These are phyloP conservation scores for Arxiozyma slooffiae DNA, from an alignment of 1,139 yeast species.

Conservation along the genomic window DNA sequence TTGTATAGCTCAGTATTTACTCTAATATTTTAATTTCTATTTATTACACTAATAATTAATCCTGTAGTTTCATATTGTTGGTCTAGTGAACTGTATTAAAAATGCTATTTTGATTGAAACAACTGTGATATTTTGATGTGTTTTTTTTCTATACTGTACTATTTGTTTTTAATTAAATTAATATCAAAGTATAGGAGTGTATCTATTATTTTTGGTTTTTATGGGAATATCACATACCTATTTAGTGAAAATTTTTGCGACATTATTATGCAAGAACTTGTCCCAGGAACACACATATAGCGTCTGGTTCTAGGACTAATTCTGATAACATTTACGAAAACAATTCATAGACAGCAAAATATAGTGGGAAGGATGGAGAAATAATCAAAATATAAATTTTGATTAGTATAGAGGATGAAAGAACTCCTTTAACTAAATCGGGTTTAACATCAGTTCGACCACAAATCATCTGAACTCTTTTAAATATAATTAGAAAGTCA, in stretches of 20 bases:
- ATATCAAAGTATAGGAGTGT: conserved; percentile 54
- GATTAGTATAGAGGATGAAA: conserved; percentile 6
- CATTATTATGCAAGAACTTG: background rate
- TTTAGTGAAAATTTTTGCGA: conserved; percentile 40
- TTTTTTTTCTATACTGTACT: conserved; percentile 43
- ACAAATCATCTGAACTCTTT: background rate
- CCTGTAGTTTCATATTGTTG: conserved; percentile 42
- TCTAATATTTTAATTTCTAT: conserved; percentile 37
- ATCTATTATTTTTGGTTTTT: conserved; percentile 43
- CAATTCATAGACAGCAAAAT: background rate
- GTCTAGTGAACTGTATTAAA: conserved; percentile 64
- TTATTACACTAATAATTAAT: conserved; percentile 48
- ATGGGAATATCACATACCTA: conserved; percentile 43
- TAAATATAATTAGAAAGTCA: conserved; percentile 19
- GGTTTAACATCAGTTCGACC: background rate
- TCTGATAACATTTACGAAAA: background rate
- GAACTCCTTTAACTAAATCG: conserved; percentile 8
- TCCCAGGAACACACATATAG: background rate
- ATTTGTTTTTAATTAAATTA: conserved; percentile 36
- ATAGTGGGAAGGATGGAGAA: background rate
- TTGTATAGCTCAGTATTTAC: conserved; percentile 42
- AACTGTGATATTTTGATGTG: conserved; percentile 48
- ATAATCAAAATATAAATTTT: background rate
- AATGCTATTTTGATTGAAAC: conserved; percentile 53
- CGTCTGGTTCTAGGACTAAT: background rate